Percentiles rank a stretch among this genome's conserved stretches.
Evolutionary conservation across 345 rosid genomes (phyloP).

Genomic region (Citrus trifoliata): DNA sequence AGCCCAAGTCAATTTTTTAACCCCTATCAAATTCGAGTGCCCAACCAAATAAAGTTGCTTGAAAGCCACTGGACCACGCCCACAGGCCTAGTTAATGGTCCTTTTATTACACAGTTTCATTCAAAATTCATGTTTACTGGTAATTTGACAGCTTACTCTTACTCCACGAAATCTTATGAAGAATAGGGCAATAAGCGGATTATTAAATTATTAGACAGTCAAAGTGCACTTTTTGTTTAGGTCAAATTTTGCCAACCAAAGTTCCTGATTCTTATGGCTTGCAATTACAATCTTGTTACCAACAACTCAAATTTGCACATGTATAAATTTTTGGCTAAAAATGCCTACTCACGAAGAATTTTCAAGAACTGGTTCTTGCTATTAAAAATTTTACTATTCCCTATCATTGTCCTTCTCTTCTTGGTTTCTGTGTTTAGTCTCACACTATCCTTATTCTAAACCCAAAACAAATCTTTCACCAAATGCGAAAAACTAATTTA

Average conservation of each 20-base stretch:
- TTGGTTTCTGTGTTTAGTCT: neutral
- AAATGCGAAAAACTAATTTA: neutral
- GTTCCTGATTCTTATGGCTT: neutral
- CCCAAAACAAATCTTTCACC: neutral
- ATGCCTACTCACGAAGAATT: neutral
- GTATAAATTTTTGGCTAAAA: neutral
- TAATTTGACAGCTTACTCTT: neutral
- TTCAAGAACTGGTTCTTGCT: neutral
- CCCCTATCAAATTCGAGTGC: no score
- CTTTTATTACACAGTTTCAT: neutral
- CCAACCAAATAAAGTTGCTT: no score
- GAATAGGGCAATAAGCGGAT: neutral
- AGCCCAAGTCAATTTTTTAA: no score
- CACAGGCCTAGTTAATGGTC: neutral
- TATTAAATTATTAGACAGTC: neutral
- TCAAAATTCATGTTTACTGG: neutral
- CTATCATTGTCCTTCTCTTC: neutral
- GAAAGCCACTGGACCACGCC: no score
- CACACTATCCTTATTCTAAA: neutral
- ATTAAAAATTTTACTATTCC: neutral
- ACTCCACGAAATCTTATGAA: neutral
- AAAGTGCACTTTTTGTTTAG: neutral
- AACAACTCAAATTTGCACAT: neutral
- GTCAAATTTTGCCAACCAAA: neutral
- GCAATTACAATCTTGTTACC: neutral